Evolutionary conservation across 805 yeast species (phyloP).

Genomic region (Schizosaccharomyces lindneri): DNA sequence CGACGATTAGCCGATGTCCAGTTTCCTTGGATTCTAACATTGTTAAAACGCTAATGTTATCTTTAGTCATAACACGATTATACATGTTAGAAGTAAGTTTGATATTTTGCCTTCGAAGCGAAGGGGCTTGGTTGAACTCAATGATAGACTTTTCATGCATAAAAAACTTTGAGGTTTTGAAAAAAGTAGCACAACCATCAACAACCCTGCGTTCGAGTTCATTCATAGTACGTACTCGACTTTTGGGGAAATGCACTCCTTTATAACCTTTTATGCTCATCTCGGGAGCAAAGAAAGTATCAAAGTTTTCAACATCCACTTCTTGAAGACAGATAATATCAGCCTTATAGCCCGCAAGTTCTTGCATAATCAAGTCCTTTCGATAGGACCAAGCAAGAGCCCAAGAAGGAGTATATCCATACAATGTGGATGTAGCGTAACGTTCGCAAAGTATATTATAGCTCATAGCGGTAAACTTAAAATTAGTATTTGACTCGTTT

Average conservation of each 20-base stretch:
- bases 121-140: constrained; percentile 39
- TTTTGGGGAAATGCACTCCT: constrained; percentile 63
- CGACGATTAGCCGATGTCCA: constrained; percentile 47
- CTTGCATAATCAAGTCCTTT: constrained; percentile 47
- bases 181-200: constrained; percentile 96
- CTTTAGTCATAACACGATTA: constrained; percentile 88
- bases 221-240: constrained; percentile 56
- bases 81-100: constrained; percentile 84
- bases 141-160: constrained; percentile 45
- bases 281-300: constrained; percentile 63
- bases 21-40: constrained; percentile 49
- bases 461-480: constrained; percentile 48
- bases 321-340: constrained; percentile 86
- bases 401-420: constrained; percentile 91
- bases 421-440: constrained; percentile 78
- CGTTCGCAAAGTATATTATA: constrained; percentile 88
- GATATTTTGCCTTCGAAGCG: constrained; percentile 34
- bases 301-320: constrained; percentile 67
- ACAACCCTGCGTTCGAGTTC: constrained; percentile 65
- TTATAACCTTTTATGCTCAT: constrained; percentile 53
- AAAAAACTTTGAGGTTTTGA: constrained; percentile 40
- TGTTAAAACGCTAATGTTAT: constrained; percentile 63
- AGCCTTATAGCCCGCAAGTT: constrained; percentile 35
- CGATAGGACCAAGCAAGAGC: constrained; percentile 87
- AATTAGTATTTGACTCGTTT: neutral